A percentile compares a stretch with the other conserved stretches of the same genome.
phyloP scores from a whole-genome alignment of 1,284 basidiomycete species.

The Phylloboletellus chloephorus region DNA sequence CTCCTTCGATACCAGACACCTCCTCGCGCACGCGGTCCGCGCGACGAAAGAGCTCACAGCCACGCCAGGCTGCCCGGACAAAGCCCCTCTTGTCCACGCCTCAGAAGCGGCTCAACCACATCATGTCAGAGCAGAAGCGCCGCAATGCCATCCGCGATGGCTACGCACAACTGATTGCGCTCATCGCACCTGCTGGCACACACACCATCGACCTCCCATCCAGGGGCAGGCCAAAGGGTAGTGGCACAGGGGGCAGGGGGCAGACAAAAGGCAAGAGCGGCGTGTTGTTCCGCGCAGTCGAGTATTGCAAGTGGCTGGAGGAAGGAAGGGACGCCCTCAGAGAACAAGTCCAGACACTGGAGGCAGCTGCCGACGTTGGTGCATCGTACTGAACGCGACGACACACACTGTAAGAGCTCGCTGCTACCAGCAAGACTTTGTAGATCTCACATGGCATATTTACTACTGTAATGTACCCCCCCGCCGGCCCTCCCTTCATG shows the following conservation, averaged over 20 bases:
- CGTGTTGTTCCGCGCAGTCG: slow-evolving; percentile 72
- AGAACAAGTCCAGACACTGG: slow-evolving; percentile 57
- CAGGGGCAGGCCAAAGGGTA: slow-evolving; percentile 74
- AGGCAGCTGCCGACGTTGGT: slow-evolving; percentile 51
- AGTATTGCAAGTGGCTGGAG: slow-evolving; percentile 73
- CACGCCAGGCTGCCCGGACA: slow-evolving; percentile 23
- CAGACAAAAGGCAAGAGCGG: slow-evolving; percentile 75
- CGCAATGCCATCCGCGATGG: slow-evolving; percentile 86
- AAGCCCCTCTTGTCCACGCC: slow-evolving; percentile 73
- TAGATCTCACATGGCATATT: neutral
- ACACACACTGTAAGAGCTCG: too few species aligned
- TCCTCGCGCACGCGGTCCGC: slow-evolving; percentile 14
- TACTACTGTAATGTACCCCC: slow-evolving; percentile 22
- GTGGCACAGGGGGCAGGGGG: slow-evolving; percentile 61
- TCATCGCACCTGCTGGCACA: slow-evolving; percentile 69
- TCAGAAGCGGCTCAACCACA: slow-evolving; percentile 90
- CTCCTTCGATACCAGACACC: slow-evolving; percentile 9
- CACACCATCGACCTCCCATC: slow-evolving; percentile 68
- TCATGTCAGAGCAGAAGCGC: slow-evolving; percentile 88
- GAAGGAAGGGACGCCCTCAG: slow-evolving; percentile 61
- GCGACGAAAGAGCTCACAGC: slow-evolving; percentile 23
- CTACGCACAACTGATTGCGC: slow-evolving; percentile 75
- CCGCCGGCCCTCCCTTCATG: slow-evolving; percentile 34
- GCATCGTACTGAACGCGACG: slow-evolving; percentile 11
- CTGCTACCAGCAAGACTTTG: too few species aligned